phyloP scores from a whole-genome alignment of 179 eudicot genomes.

The Corrigiola litoralis region DNA sequence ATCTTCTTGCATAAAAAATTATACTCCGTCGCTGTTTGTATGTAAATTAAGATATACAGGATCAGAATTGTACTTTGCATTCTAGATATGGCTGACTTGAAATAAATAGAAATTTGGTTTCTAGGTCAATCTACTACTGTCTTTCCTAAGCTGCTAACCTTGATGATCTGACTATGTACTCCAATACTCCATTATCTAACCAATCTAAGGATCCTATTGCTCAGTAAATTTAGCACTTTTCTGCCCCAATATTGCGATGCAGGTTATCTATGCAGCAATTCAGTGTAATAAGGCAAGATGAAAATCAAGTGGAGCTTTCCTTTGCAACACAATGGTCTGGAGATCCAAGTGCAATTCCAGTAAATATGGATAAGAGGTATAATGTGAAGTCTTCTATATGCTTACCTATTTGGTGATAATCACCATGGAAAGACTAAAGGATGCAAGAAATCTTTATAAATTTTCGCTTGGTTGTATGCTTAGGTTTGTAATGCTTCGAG shows the following conservation, averaged over 20 bases:
- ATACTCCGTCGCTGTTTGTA: too few relatives aligned
- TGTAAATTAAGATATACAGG: too few relatives aligned
- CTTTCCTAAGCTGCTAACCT: too few relatives aligned
- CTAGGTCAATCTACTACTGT: too few relatives aligned
- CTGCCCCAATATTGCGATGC: neutral
- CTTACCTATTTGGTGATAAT: neutral
- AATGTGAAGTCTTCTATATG: neutral
- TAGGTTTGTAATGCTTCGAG: slow-evolving; percentile 30
- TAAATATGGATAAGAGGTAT: slow-evolving; percentile 24
- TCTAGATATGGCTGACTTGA: too few relatives aligned
- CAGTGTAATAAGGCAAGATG: slow-evolving; percentile 16
- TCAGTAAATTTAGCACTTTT: too few relatives aligned
- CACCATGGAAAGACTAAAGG: neutral
- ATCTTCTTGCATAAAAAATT: too few relatives aligned
- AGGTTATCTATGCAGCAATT: slow-evolving; percentile 21
- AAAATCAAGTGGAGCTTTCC: slow-evolving; percentile 24
- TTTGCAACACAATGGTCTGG: slow-evolving; percentile 19
- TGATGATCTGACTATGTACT: too few relatives aligned
- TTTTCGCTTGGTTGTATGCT: neutral
- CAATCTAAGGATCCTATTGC: too few relatives aligned
- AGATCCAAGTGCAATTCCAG: neutral
- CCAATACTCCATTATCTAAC: too few relatives aligned
- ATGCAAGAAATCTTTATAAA: neutral
- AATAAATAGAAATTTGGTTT: too few relatives aligned
- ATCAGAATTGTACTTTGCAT: too few relatives aligned